Evolutionary conservation across 2,329 filamentous ascomycete species (phyloP).

Genomic region (Knufia petricola): DNA sequence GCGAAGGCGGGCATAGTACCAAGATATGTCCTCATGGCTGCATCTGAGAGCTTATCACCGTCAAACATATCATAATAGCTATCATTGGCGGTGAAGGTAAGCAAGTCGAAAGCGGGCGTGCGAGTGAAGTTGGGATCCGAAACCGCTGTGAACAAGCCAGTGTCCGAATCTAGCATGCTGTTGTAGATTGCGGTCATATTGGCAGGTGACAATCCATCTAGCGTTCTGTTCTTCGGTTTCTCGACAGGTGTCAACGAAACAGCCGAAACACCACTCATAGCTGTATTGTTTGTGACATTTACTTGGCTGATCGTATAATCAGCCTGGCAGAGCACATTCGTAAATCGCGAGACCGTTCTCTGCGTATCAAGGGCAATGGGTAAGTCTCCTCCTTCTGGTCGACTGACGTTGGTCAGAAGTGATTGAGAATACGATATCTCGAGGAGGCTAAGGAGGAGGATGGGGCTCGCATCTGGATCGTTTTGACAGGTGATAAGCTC

Average conservation of each 20-base stretch:
- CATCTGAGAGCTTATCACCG: slow-evolving; percentile 13
- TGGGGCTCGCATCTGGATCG: slow-evolving; percentile 12
- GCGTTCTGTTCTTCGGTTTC: slow-evolving; percentile 25
- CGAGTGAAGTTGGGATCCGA: slow-evolving; percentile 17
- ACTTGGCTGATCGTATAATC: slow-evolving; percentile 18
- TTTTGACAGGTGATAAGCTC: slow-evolving; percentile 17
- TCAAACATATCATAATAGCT: slow-evolving; percentile 16
- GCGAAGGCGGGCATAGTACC: slow-evolving; percentile 21
- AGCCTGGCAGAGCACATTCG: slow-evolving; percentile 19
- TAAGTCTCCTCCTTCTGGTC: slow-evolving; percentile 17
- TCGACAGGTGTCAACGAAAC: slow-evolving; percentile 17
- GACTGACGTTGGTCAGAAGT: slow-evolving; percentile 17
- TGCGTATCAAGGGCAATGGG: slow-evolving; percentile 19
- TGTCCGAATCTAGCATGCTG: slow-evolving; percentile 5
- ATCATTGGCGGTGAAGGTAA: slow-evolving; percentile 11
- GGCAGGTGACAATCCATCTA: slow-evolving; percentile 21
- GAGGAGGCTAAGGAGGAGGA: slow-evolving; percentile 18
- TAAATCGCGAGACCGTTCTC: slow-evolving; percentile 16
- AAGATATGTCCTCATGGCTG: slow-evolving; percentile 16
- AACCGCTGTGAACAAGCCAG: slow-evolving; percentile 16
- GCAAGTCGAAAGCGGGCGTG: slow-evolving; percentile 14
- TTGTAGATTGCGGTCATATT: slow-evolving; percentile 17
- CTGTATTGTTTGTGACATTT: slow-evolving; percentile 20
- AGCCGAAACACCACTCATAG: slow-evolving; percentile 8
- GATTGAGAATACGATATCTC: slow-evolving; percentile 18